phyloP scores from a whole-genome alignment of 495 filamentous ascomycete species.

The Penicillium daleae region DNA sequence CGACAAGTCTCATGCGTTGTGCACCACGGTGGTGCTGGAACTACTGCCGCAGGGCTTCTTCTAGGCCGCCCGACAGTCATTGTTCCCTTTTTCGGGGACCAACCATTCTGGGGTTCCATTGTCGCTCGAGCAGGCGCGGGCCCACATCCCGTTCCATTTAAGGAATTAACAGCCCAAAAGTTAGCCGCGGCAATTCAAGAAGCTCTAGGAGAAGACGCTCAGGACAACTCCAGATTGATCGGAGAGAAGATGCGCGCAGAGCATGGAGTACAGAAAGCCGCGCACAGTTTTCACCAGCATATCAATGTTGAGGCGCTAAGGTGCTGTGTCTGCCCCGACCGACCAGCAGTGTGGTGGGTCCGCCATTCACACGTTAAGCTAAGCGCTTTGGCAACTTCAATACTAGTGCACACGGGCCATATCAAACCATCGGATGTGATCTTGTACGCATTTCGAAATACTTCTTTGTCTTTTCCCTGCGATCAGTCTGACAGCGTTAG shows the following conservation, averaged over 20 bases:
- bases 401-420: no score
- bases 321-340: neutral
- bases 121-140: neutral
- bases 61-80: neutral
- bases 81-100: constrained; percentile 4
- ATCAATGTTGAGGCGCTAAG: neutral
- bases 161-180: neutral
- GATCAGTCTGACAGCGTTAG: no score
- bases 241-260: neutral
- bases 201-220: neutral
- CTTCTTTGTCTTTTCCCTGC: no score
- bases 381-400: no score
- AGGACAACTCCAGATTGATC: neutral
- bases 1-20: neutral
- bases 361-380: no score
- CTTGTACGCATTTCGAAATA: no score
- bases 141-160: neutral
- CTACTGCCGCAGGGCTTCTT: neutral
- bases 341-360: neutral
- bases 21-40: neutral
- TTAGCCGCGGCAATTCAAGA: neutral
- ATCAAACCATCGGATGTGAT: no score
- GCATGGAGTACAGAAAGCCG: neutral
- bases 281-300: neutral
- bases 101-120: constrained; percentile 1